Conservation (phyloP, 768 basidiomycete species). For the Psilocybe subaeruginosa region DNA sequence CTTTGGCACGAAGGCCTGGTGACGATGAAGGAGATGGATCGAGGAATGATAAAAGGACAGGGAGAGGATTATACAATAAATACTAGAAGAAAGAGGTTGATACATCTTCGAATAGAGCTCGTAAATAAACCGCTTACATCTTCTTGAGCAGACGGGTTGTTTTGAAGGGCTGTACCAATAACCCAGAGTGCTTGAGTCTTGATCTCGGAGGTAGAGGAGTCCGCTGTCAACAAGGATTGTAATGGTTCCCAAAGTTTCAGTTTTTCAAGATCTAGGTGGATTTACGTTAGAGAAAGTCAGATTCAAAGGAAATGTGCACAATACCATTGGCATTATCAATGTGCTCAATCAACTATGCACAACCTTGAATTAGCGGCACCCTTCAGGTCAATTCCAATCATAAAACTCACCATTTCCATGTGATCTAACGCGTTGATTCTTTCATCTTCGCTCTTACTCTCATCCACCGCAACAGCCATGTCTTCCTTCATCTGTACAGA, state of each 20-base stretch:
- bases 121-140: conserved; percentile 46
- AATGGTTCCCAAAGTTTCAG: conserved; percentile 82
- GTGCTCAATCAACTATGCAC: conserved; percentile 72
- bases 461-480: conserved; percentile 65
- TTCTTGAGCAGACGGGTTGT: conserved; percentile 84
- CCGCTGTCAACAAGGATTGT: conserved; percentile 59
- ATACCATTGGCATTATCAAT: conserved; percentile 91
- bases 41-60: conserved; percentile 64
- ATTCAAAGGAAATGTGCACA: conserved; percentile 3
- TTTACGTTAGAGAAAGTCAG: not conserved
- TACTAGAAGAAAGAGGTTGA: conserved; percentile 44
- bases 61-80: conserved; percentile 65
- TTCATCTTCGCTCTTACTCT: conserved; percentile 52
- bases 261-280: conserved; percentile 67
- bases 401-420: conserved; percentile 75
- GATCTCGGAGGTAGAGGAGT: conserved; percentile 59
- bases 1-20: conserved; percentile 69
- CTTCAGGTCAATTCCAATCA: not conserved
- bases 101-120: not conserved
- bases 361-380: not conserved
- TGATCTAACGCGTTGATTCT: conserved; percentile 78
- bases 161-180: conserved; percentile 86
- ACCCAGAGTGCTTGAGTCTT: conserved; percentile 81
- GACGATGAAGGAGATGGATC: conserved; percentile 51
- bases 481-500: conserved; percentile 84